Conservation (phyloP, 441 rosid species). For the Daphne laureola region DNA sequence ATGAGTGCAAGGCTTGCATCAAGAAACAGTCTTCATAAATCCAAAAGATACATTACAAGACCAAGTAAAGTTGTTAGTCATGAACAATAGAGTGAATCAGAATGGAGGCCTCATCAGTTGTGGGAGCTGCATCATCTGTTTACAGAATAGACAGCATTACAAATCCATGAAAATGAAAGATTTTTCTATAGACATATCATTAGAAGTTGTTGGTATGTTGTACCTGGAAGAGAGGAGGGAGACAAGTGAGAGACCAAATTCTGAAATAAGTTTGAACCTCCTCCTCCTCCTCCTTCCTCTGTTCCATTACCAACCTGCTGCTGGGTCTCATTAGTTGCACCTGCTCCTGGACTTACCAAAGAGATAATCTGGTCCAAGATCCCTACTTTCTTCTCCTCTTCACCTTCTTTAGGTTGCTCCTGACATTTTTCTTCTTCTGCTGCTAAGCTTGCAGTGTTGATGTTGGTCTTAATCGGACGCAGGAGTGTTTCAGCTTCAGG, state of each 20-base stretch:
- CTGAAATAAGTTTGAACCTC: slow-evolving; percentile 36
- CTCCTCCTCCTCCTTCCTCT: slow-evolving; percentile 3
- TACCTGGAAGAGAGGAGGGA: slow-evolving; percentile 45
- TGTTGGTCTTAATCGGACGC: slow-evolving; percentile 11
- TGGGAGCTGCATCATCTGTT: slow-evolving; percentile 59
- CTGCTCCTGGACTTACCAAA: slow-evolving; percentile 26
- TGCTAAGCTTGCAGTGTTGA: background rate
- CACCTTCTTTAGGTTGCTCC: slow-evolving; percentile 14
- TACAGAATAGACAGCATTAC: background rate
- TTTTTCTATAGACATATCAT: background rate
- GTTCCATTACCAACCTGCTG: slow-evolving; percentile 9
- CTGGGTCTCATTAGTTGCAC: background rate
- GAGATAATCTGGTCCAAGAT: slow-evolving; percentile 26
- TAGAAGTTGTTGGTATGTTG: background rate
- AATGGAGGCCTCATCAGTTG: slow-evolving; percentile 61
- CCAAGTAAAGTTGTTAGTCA: slow-evolving; percentile 26
- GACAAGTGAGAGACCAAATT: slow-evolving; percentile 46
- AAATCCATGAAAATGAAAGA: background rate
- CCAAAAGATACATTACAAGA: background rate
- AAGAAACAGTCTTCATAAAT: background rate
- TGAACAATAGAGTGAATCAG: slow-evolving; percentile 57
- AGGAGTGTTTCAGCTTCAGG: slow-evolving; percentile 33
- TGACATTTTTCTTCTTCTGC: slow-evolving; percentile 10
- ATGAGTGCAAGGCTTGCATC: background rate
- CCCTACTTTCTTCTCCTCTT: slow-evolving; percentile 25